Evolutionary conservation across 306 rosid species (phyloP).

Genomic region (Ammopiptanthus mongolicus): DNA sequence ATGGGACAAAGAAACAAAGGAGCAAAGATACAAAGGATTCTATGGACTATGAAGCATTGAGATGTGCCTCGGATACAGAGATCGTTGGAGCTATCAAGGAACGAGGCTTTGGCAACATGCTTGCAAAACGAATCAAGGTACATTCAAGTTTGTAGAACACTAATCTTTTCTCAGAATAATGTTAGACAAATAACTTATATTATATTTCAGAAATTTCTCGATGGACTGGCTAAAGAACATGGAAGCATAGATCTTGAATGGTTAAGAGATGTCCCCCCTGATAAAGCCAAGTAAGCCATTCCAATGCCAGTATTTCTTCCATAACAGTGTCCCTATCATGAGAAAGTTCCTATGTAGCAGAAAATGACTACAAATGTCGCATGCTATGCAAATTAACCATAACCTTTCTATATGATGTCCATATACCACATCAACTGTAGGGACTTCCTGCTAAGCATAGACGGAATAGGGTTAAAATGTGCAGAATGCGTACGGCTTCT

Average conservation of each 20-base stretch:
- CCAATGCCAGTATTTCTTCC: constrained; percentile 5
- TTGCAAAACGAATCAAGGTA: constrained; percentile 93
- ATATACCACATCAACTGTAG: constrained; percentile 37
- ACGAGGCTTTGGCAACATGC: constrained; percentile 17
- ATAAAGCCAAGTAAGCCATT: constrained; percentile 66
- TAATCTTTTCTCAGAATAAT: neutral
- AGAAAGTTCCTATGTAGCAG: constrained; percentile 1
- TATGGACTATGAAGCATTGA: too few species aligned
- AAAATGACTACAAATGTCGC: neutral
- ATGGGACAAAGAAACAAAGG: neutral
- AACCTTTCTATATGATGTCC: constrained; percentile 3
- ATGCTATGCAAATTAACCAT: constrained; percentile 18
- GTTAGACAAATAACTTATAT: neutral
- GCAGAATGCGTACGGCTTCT: constrained; percentile 92
- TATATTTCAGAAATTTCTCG: constrained; percentile 66
- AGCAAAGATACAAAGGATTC: too few species aligned
- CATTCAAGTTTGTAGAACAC: constrained; percentile 3
- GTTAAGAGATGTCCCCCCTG: constrained; percentile 90
- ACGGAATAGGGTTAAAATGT: constrained; percentile 88
- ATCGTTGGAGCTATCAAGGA: too few species aligned
- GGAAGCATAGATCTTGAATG: constrained; percentile 90
- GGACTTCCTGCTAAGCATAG: constrained; percentile 75
- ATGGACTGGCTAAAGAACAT: constrained; percentile 75
- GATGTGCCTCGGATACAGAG: neutral
- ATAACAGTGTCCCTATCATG: neutral